Percentiles rank a stretch among this genome's conserved stretches.
These are phyloP conservation scores for Licmophora abbreviata DNA, from an alignment of 108 stramenopile species.

Conservation along the genomic window DNA sequence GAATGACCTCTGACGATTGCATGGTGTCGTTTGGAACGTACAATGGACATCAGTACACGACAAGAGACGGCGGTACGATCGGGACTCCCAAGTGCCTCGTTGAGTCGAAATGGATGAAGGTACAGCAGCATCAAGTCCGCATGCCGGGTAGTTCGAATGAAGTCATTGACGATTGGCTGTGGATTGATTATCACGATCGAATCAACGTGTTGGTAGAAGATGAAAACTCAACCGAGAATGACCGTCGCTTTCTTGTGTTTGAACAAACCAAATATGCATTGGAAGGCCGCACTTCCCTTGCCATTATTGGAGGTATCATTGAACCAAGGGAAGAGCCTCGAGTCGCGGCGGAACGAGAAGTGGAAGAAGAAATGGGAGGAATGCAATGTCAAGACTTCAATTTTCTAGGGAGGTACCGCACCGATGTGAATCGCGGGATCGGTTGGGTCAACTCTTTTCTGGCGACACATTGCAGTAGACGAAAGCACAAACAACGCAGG, in stretches of 20 bases:
- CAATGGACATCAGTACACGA: conserved; percentile 24
- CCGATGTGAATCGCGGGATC: conserved; percentile 79
- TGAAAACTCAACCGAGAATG: conserved; percentile 10
- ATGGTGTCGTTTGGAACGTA: conserved; percentile 19
- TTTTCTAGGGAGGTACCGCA: conserved; percentile 55
- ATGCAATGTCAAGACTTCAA: conserved; percentile 39
- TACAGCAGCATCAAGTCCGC: conserved; percentile 54
- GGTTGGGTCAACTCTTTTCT: conserved; percentile 66
- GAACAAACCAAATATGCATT: conserved; percentile 79
- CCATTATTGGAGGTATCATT: conserved; percentile 76
- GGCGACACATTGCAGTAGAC: conserved; percentile 36
- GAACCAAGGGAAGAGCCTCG: conserved; percentile 58
- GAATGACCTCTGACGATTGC: conserved; percentile 13
- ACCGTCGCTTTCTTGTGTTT: conserved; percentile 51
- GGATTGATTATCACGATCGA: conserved; percentile 84
- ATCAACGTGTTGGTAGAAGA: conserved; percentile 78
- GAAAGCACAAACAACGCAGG: conserved; percentile 5
- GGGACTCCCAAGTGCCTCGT: conserved; percentile 50
- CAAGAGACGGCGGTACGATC: conserved; percentile 19
- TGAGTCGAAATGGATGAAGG: conserved; percentile 64
- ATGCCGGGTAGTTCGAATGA: conserved; percentile 21
- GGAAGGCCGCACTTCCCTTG: conserved; percentile 39
- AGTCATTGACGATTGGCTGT: conserved; percentile 76
- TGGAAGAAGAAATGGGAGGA: conserved; percentile 58
- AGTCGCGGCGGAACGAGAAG: conserved; percentile 55